Base-by-base conservation (phyloP, 345 rosid species). In the Gossypium anomalum region DNA sequence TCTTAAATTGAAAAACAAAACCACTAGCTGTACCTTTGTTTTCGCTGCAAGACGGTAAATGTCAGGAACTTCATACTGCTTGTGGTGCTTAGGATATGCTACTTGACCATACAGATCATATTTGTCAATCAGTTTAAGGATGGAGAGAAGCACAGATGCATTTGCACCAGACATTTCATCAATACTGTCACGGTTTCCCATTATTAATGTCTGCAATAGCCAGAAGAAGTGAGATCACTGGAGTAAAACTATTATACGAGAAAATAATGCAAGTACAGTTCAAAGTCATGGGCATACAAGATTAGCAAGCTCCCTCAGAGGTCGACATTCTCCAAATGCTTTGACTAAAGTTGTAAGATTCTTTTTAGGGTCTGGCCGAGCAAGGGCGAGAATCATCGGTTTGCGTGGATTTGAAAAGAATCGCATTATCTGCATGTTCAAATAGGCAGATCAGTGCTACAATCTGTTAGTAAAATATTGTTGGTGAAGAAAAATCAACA, bases 281-380 rank as follows among this genome's bases (percentile, higher is more conserved):
- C 55, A 55, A 67, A 75, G 16, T 38, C 62, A 17, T 43, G 41
- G 17, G 56, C 86, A 14, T 85, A 91, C 97, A 74, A 91, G 92
- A 79, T 91, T 91, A 72, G 97, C 91, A 80, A 89, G 92, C 78
- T 89, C 91, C 70, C 83, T 87, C 75, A 91, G 41, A 55, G 82
- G 88, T 48, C 88, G 90, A 56, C 97, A 91, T 79, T 89, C 97
- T 81, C 97, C 97, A 83, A 91, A 91, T 77, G 93, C 97, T 83
- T 86, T 89, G 62, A 91, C 93, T 83, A 89, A 80, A 77, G 92
- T 87, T 12, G 92, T 87, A 70, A 89, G 81, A 75, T 91, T 89
- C 87, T 91, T 91, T 77, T 91, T 89, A 66, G 97, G 97, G 84
- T 91, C 97, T 67, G 93, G 89, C 62, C 97, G 80, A 69, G 97